These are phyloP conservation scores for Cutaneotrichosporon cavernicola DNA, from an alignment of 1,284 basidiomycete species.

Conservation along the genomic window DNA sequence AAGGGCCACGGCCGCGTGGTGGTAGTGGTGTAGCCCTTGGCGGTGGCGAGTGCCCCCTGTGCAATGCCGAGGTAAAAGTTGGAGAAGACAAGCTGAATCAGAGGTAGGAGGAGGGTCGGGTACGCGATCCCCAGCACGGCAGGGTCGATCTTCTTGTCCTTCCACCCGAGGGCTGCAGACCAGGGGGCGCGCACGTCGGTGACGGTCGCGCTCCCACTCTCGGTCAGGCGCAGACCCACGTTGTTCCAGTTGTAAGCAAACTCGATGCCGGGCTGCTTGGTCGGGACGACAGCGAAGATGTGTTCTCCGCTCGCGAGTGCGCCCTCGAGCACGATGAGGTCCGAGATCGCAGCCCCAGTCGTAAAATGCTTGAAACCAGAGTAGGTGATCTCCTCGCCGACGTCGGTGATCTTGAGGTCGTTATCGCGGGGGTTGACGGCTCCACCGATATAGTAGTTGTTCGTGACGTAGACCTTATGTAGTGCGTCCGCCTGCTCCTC, in stretches of 20 bases:
- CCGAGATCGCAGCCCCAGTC: constrained; percentile 46
- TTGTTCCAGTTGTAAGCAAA: constrained; percentile 51
- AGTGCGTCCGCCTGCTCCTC: constrained; percentile 9
- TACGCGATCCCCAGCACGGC: constrained; percentile 18
- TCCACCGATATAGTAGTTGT: constrained; percentile 38
- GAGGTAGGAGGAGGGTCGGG: constrained; percentile 47
- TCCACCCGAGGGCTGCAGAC: constrained; percentile 37
- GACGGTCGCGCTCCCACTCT: constrained; percentile 41
- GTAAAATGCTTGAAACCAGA: constrained; percentile 48
- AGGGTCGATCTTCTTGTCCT: constrained; percentile 3
- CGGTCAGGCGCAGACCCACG: constrained; percentile 48
- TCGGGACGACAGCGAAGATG: constrained; percentile 41
- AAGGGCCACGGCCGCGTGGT: constrained; percentile 49
- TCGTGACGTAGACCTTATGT: constrained; percentile 10
- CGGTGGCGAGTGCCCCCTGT: constrained; percentile 41
- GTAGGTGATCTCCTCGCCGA: constrained; percentile 37
- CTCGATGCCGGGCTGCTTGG: constrained; percentile 40
- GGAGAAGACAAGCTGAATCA: constrained; percentile 47
- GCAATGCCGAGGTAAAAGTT: constrained; percentile 51
- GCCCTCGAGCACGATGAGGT: constrained; percentile 48
- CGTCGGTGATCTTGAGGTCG: constrained; percentile 37
- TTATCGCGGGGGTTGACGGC: constrained; percentile 50
- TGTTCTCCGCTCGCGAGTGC: constrained; percentile 25
- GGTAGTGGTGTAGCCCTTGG: constrained; percentile 38
- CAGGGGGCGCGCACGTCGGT: constrained; percentile 37